Evolutionary conservation across 331 rosid genomes (phyloP).

Genomic region (Prunus yedoensis): DNA sequence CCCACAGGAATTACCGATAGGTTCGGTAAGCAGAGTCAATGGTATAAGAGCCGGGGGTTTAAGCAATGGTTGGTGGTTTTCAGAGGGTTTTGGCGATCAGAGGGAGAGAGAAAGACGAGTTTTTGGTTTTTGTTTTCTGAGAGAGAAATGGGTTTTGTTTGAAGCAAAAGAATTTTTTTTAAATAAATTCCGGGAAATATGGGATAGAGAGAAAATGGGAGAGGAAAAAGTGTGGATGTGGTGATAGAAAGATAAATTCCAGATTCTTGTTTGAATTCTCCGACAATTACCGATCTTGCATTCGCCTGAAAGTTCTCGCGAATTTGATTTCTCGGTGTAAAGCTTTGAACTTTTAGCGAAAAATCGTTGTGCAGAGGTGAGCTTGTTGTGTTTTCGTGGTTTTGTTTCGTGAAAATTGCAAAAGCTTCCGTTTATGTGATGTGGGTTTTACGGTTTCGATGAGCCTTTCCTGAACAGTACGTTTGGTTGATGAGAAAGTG

Average conservation of each 20-base stretch:
- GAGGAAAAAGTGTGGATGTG: conserved; percentile 18
- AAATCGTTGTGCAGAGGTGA: conserved; percentile 49
- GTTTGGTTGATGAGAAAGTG: conserved; percentile 16
- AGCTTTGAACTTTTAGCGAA: conserved; percentile 35
- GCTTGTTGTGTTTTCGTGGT: conserved; percentile 25
- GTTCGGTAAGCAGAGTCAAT: conserved; percentile 56
- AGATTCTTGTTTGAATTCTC: conserved; percentile 25
- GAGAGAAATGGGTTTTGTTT: conserved; percentile 40
- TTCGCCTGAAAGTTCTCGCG: conserved; percentile 37
- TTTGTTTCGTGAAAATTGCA: conserved; percentile 13
- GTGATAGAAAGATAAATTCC: conserved; percentile 8
- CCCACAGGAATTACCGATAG: conserved; percentile 30
- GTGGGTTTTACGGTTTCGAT: conserved; percentile 36
- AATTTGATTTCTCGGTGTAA: conserved; percentile 17
- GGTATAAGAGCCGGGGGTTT: conserved; percentile 84
- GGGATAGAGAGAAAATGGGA: conserved; percentile 38
- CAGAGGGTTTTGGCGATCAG: conserved; percentile 82
- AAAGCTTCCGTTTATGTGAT: conserved; percentile 21
- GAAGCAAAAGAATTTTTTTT: not conserved
- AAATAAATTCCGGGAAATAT: conserved; percentile 22
- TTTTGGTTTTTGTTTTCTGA: conserved; percentile 5
- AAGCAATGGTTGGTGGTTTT: conserved; percentile 56
- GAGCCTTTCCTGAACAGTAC: conserved; percentile 16
- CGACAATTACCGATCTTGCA: conserved; percentile 45
- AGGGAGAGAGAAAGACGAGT: conserved; percentile 18